A percentile compares a stretch with the other conserved stretches of the same genome.
phyloP scores from a whole-genome alignment of 768 basidiomycete genomes.

The Epithele typhae region DNA sequence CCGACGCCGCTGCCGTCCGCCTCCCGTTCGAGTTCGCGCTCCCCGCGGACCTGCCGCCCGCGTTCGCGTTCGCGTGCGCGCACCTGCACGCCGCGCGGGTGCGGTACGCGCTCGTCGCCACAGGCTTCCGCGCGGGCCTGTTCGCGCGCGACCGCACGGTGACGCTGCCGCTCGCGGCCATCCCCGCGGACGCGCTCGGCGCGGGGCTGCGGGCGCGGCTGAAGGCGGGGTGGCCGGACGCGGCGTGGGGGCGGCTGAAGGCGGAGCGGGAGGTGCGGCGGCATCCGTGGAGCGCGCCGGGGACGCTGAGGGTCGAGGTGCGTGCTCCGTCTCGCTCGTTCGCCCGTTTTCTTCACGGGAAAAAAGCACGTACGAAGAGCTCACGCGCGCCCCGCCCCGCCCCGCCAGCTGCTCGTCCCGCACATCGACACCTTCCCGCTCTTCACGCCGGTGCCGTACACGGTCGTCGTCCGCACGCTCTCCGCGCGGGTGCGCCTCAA shows the following conservation, averaged over 20 bases:
- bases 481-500: conserved; percentile 15
- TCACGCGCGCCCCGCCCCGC: too few relatives aligned
- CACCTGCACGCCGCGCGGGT: conserved; percentile 10
- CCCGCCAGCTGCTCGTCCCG: conserved; percentile 12
- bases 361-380: too few relatives aligned
- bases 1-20: conserved; percentile 7
- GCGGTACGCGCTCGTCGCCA: conserved; percentile 19
- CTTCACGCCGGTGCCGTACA: conserved; percentile 19
- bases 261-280: conserved; percentile 11
- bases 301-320: conserved; percentile 15
- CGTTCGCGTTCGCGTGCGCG: conserved; percentile 14
- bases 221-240: conserved; percentile 14
- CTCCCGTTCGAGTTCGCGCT: conserved; percentile 20
- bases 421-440: conserved; percentile 16
- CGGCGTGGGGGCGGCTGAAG: conserved; percentile 12
- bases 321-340: conserved; percentile 8
- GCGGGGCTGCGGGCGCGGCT: conserved; percentile 7
- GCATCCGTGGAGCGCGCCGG: conserved; percentile 18
- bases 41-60: conserved; percentile 15
- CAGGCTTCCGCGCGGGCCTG: conserved; percentile 14
- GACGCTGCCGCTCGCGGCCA: conserved; percentile 10
- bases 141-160: conserved; percentile 15
- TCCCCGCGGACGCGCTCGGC: conserved; percentile 13
- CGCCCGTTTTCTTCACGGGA: too few relatives aligned
- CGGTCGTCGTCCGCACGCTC: conserved; percentile 14